Evolutionary conservation across 257 asterid species (phyloP), one percentile per base, ranked within the genome.

Genomic region (Henckelia pumila): DNA sequence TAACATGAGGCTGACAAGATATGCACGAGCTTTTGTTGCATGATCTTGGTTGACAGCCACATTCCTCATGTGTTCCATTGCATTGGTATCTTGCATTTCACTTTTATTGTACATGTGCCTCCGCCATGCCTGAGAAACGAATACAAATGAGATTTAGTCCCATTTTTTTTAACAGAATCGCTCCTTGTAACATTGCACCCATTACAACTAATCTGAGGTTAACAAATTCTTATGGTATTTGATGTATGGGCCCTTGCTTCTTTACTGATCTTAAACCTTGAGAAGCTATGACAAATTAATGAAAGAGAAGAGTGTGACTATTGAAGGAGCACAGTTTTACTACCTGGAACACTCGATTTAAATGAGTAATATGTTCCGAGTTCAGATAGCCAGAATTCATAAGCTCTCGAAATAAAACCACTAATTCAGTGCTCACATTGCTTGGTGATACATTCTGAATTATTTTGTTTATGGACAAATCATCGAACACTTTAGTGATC

Each of bases 261-360:
- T 30, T 5, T 30, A 30, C 9, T 30, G 8, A 30, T 28, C 63
- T 25, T 26, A 52, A 29, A 6, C 24, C 6, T 68, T 26, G 21
- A 32, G 40, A 40, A 58, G 44, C 26, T 11, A n/a, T 33, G 37
- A 8, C 11, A 17, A 63, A 56, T 23, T 0, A 64, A 65, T 3
- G 17, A 22, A 50, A 57, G 56, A 40, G 4, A 33, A 26, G 21
- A 55, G 61, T 4, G 20, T 21, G 52, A 53, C 30, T 61, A 26
- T 26, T 22, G 70, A 57, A 50, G 20, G 55, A 53, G 33, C 24
- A 49, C 57, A 32, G 68, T 59, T 65, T 17, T 22, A 29, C 71
- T 66, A 90, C 99, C 97, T 93, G 97, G 79, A 90, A 88, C 56
- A 82, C 75, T 60, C 84, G 75, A 79, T 82, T 85, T 24, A 93